Conservation (phyloP, 2,329 filamentous ascomycete genomes). For the Huntiella bhutanensis region DNA sequence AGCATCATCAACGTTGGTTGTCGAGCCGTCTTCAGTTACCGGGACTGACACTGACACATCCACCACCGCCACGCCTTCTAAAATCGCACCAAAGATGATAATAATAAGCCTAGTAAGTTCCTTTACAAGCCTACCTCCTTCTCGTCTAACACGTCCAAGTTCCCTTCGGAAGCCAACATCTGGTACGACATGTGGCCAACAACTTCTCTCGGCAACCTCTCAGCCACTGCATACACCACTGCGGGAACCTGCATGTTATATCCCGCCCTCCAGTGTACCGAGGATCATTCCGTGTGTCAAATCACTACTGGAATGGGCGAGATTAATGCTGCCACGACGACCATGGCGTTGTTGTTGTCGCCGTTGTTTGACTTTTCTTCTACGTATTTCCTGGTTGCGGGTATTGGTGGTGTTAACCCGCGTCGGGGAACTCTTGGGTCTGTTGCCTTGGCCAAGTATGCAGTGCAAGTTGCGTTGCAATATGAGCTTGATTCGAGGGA, state of each 20-base stretch:
- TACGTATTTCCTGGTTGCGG: conserved; percentile 54
- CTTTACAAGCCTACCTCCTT: background rate
- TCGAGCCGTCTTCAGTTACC: too few species aligned
- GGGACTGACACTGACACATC: background rate
- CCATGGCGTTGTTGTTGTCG: conserved; percentile 44
- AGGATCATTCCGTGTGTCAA: conserved; percentile 44
- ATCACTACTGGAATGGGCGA: conserved; percentile 49
- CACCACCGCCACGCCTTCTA: conserved; percentile 6
- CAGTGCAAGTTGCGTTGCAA: conserved; percentile 56
- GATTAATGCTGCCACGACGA: conserved; percentile 54
- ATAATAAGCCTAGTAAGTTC: conserved; percentile 40
- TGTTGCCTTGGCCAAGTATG: conserved; percentile 49
- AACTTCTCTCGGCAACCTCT: conserved; percentile 32
- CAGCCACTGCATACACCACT: conserved; percentile 35
- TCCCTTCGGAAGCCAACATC: conserved; percentile 38
- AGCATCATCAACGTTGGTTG: too few species aligned
- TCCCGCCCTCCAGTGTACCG: conserved; percentile 45
- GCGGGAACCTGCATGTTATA: conserved; percentile 47
- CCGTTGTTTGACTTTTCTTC: conserved; percentile 40
- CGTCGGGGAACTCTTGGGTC: conserved; percentile 44
- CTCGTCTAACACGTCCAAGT: conserved; percentile 23
- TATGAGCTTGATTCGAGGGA: conserved; percentile 58
- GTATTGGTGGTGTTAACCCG: conserved; percentile 59
- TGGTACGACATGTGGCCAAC: conserved; percentile 37
- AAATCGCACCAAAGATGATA: conserved; percentile 38